Percentiles rank a stretch among this genome's conserved stretches.
Conservation (phyloP, 305 asterid genomes). For the Nicotiana rustica region DNA sequence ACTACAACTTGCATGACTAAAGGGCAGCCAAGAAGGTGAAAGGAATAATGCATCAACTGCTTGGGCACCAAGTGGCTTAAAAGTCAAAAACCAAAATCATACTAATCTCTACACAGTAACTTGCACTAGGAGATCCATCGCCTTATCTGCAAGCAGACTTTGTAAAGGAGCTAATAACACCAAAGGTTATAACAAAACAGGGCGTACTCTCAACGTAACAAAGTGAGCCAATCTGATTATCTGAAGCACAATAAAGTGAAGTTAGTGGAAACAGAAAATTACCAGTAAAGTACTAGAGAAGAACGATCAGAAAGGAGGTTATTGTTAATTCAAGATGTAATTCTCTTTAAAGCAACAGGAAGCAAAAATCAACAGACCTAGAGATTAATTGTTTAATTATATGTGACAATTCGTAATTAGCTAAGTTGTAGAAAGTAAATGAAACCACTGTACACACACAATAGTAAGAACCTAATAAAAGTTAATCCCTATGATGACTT, state of each 20-base stretch:
- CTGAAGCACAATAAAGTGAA: slow-evolving; percentile 33
- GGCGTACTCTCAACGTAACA: background rate
- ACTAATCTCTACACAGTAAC: slow-evolving; percentile 27
- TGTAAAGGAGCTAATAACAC: slow-evolving; percentile 29
- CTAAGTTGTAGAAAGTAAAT: background rate
- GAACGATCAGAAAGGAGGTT: background rate
- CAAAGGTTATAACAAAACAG: slow-evolving; percentile 17
- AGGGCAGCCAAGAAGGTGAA: slow-evolving; percentile 25
- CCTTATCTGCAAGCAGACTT: background rate
- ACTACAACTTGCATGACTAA: slow-evolving; percentile 11
- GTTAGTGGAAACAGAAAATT: slow-evolving; percentile 13
- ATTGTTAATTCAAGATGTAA: slow-evolving; percentile 3
- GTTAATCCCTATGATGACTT: slow-evolving; percentile 4
- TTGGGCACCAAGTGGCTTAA: slow-evolving; percentile 20
- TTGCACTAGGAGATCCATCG: slow-evolving; percentile 29
- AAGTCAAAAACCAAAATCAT: slow-evolving; percentile 17
- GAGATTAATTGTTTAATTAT: slow-evolving; percentile 13
- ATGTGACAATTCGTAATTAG: background rate
- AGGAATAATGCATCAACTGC: background rate
- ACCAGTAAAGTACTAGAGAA: slow-evolving; percentile 13
- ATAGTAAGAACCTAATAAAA: background rate
- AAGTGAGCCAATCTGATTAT: slow-evolving; percentile 25
- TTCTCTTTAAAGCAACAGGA: slow-evolving; percentile 6
- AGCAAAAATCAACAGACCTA: slow-evolving; percentile 20
- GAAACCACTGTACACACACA: slow-evolving; percentile 12